These are phyloP conservation scores for Trametes pubescens DNA, from an alignment of 1,284 basidiomycete species.

Conservation along the genomic window DNA sequence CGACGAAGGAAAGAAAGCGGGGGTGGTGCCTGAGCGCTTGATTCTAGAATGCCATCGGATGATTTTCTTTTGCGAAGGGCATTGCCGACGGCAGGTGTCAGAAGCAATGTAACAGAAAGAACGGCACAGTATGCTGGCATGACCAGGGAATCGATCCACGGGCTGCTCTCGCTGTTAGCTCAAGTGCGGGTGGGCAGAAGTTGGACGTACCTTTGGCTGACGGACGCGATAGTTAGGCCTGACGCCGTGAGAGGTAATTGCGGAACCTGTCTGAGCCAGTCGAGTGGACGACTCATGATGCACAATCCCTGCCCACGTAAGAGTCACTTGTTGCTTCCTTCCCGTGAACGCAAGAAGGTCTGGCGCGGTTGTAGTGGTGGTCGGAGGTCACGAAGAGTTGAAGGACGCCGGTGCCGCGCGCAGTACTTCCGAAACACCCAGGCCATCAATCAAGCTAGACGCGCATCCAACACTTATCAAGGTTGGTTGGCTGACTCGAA, in stretches of 20 bases:
- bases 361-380: background rate
- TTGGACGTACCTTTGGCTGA: slow-evolving; percentile 12
- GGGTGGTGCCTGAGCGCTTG: background rate
- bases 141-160: slow-evolving; percentile 19
- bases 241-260: slow-evolving; percentile 19
- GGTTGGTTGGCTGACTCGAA: background rate
- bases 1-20: slow-evolving; percentile 3
- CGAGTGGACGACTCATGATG: slow-evolving; percentile 17
- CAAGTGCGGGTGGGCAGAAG: background rate
- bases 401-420: background rate
- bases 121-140: slow-evolving; percentile 18
- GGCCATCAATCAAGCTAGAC: background rate
- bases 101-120: slow-evolving; percentile 5
- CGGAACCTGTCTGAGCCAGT: slow-evolving; percentile 13
- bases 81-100: background rate
- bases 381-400: background rate
- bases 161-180: background rate
- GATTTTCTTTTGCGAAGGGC: slow-evolving; percentile 3
- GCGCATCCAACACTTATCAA: background rate
- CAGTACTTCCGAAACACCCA: background rate
- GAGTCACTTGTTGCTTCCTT: background rate
- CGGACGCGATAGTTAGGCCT: slow-evolving; percentile 14
- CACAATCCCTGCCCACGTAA: background rate
- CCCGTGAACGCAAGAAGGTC: background rate
- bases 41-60: background rate